phyloP scores from a whole-genome alignment of 2,329 filamentous ascomycete genomes.

The Ceratocystis papillata region DNA sequence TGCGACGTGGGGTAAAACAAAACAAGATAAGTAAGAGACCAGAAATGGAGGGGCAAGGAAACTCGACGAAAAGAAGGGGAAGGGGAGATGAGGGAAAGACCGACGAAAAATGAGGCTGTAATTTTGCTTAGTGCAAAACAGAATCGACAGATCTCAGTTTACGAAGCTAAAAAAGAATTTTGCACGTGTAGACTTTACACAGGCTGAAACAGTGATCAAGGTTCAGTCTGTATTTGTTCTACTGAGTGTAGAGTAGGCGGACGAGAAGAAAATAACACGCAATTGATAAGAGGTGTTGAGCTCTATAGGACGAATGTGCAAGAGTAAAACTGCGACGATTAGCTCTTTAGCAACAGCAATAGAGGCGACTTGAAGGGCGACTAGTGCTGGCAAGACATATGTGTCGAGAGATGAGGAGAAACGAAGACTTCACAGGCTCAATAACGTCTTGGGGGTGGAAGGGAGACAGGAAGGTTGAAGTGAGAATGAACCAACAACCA shows the following conservation, averaged over 20 bases:
- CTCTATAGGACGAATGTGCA: no score
- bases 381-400: neutral
- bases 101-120: neutral
- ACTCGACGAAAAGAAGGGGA: neutral
- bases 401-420: neutral
- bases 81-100: neutral
- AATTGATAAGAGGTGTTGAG: neutral
- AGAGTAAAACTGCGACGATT: neutral
- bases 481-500: neutral
- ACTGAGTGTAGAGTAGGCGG: neutral
- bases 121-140: neutral
- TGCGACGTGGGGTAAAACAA: slow-evolving; percentile 21
- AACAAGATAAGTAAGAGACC: slow-evolving; percentile 6
- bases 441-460: neutral
- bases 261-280: neutral
- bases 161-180: neutral
- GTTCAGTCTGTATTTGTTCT: neutral
- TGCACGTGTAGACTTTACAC: slow-evolving; percentile 11
- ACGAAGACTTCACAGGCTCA: neutral
- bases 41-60: slow-evolving; percentile 16
- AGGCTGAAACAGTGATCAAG: neutral
- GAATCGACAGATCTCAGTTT: neutral
- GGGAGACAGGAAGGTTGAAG: neutral
- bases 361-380: neutral
- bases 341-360: neutral